Evolutionary conservation across 345 rosid species (phyloP).

Genomic region (Tarenaya hassleriana): DNA sequence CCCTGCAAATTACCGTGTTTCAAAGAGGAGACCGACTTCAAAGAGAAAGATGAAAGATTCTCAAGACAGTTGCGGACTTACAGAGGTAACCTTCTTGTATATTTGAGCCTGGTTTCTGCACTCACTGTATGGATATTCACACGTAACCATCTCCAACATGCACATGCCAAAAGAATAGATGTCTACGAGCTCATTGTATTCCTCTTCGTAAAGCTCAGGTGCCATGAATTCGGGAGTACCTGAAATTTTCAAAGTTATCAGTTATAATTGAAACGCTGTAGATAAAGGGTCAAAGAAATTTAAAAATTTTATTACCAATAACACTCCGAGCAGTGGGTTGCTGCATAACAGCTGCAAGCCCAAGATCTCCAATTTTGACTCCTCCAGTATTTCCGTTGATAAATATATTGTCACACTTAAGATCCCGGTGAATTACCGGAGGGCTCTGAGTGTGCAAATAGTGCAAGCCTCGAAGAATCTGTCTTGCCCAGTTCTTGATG

Average conservation of each 20-base stretch:
- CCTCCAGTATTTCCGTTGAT: conserved; percentile 82
- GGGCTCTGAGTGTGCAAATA: conserved; percentile 63
- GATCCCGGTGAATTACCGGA: conserved; percentile 78
- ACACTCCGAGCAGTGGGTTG: conserved; percentile 80
- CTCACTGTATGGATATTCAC: conserved; percentile 75
- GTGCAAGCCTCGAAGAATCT: conserved; percentile 61
- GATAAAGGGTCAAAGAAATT: not conserved
- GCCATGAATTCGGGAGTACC: conserved; percentile 98
- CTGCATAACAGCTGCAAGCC: conserved; percentile 72
- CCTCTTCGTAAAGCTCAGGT: conserved; percentile 89
- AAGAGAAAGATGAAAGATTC: not conserved
- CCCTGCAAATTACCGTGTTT: conserved; percentile 41
- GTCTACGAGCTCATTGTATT: conserved; percentile 78
- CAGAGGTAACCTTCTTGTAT: conserved; percentile 71
- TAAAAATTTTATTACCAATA: conserved; percentile 36
- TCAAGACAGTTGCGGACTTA: conserved; percentile 24
- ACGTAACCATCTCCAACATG: conserved; percentile 83
- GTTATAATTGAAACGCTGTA: not conserved
- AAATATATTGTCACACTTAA: conserved; percentile 79
- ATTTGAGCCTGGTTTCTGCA: conserved; percentile 78
- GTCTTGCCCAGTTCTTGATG: conserved; percentile 79
- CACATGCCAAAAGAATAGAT: conserved; percentile 92
- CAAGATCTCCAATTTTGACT: conserved; percentile 88
- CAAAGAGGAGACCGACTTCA: not conserved
- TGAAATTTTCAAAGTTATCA: conserved; percentile 18